A percentile compares a stretch with the other conserved stretches of the same genome.
Evolutionary conservation across 1,284 basidiomycete species (phyloP).

Genomic region (Melampsora americana): DNA sequence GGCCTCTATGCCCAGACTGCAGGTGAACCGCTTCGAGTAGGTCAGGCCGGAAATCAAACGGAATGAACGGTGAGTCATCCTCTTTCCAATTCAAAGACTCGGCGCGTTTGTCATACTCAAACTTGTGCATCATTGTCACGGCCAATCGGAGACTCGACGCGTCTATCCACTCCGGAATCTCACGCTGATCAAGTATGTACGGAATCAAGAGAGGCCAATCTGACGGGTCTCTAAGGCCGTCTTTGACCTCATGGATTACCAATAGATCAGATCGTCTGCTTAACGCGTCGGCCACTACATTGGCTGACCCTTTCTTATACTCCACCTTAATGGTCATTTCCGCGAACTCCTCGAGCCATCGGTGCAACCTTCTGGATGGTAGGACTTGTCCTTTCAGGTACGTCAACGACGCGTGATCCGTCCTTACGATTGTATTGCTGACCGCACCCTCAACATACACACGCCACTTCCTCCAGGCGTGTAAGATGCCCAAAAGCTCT

Average conservation of each 20-base stretch:
- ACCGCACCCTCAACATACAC: conserved; percentile 47
- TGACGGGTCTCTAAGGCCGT: background rate
- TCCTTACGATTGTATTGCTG: conserved; percentile 53
- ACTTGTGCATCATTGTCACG: background rate
- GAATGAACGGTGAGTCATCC: background rate
- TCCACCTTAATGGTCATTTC: conserved; percentile 52
- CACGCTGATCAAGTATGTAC: background rate
- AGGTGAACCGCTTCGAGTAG: background rate
- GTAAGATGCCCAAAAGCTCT: conserved; percentile 45
- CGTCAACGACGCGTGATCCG: conserved; percentile 57
- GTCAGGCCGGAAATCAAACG: background rate
- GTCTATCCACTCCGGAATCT: background rate
- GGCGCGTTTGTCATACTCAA: background rate
- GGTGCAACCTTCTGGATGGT: conserved; percentile 53
- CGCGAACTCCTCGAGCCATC: conserved; percentile 55
- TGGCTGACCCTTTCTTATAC: no score
- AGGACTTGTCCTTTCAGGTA: conserved; percentile 55
- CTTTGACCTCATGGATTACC: background rate
- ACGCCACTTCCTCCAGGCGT: conserved; percentile 42
- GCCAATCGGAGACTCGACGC: background rate
- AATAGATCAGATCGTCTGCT: conserved; percentile 48
- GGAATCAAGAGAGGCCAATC: conserved; percentile 1
- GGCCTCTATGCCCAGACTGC: background rate
- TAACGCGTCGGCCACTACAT: conserved; percentile 55
- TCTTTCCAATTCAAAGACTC: background rate